Percentiles rank a stretch among this genome's conserved stretches.
These are phyloP conservation scores for Polygonum maritimum DNA, from an alignment of 148 eudicot genomes.

Conservation along the genomic window DNA sequence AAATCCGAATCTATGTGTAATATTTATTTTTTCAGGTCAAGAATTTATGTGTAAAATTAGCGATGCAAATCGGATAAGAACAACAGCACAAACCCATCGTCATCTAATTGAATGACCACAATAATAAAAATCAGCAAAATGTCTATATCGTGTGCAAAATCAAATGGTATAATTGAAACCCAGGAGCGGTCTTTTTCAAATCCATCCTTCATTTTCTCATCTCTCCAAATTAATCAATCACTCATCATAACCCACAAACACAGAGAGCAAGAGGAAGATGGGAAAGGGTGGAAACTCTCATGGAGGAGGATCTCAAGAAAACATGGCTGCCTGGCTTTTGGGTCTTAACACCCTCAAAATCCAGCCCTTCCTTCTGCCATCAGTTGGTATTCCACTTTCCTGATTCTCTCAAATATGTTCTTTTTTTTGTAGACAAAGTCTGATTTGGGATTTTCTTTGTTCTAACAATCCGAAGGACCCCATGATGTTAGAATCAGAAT, in stretches of 20 bases:
- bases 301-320: conserved; percentile 41
- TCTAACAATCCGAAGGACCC: conserved; percentile 35
- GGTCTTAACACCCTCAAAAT: conserved; percentile 75
- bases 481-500: conserved; percentile 83
- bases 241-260: background rate
- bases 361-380: conserved; percentile 75
- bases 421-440: background rate
- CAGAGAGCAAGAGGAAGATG: conserved; percentile 19
- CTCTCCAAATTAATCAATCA: background rate
- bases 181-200: background rate
- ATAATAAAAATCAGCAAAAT: background rate
- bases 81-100: background rate
- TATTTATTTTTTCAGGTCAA: too few species aligned
- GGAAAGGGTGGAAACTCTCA: conserved; percentile 62
- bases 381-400: conserved; percentile 48
- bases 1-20: too few species aligned
- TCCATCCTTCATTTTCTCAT: background rate
- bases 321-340: conserved; percentile 98
- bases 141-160: background rate
- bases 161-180: background rate
- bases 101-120: background rate
- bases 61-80: background rate
- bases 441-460: background rate
- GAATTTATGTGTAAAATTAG: too few species aligned
- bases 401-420: background rate